phyloP scores from a whole-genome alignment of 2,329 filamentous ascomycete species.

The Cordyceps cicadae region DNA sequence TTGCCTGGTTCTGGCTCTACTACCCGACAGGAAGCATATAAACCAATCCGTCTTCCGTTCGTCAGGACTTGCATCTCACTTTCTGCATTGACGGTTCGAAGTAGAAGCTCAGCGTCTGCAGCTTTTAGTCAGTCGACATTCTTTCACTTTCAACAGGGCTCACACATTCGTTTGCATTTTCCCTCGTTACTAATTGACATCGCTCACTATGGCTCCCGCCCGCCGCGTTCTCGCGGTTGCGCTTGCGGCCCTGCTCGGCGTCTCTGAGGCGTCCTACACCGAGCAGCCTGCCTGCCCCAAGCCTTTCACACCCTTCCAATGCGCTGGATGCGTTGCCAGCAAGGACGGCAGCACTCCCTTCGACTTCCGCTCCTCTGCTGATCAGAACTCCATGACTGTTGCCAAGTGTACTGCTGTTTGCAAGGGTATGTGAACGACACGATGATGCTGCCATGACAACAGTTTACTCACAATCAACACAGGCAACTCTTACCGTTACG shows the following conservation, averaged over 20 bases:
- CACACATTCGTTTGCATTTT: not conserved
- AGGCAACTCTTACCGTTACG: slow-evolving; percentile 42
- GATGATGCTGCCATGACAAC: not conserved
- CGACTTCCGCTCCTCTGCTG: slow-evolving; percentile 31
- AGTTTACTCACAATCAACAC: not conserved
- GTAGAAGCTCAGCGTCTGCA: not conserved
- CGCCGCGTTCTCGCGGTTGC: slow-evolving; percentile 6
- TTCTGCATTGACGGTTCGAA: not conserved
- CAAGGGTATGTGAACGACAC: slow-evolving; percentile 31
- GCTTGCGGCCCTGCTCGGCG: slow-evolving; percentile 22
- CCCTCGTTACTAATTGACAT: not conserved
- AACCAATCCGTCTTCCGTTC: not conserved
- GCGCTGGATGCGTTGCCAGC: slow-evolving; percentile 36
- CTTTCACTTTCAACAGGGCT: not conserved
- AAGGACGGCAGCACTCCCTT: slow-evolving; percentile 30
- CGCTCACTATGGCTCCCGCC: slow-evolving; percentile 5
- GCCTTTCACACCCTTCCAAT: slow-evolving; percentile 38
- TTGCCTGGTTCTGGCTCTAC: not conserved
- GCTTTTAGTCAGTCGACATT: not conserved
- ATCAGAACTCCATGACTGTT: slow-evolving; percentile 35
- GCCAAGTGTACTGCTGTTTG: slow-evolving; percentile 40
- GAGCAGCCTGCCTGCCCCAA: slow-evolving; percentile 34
- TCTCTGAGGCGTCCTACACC: slow-evolving; percentile 5
- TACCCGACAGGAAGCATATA: not conserved
- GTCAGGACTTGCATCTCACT: not conserved